Evolutionary conservation across 352 stramenopile species (phyloP).

Genomic region (Phytophthora constricta): DNA sequence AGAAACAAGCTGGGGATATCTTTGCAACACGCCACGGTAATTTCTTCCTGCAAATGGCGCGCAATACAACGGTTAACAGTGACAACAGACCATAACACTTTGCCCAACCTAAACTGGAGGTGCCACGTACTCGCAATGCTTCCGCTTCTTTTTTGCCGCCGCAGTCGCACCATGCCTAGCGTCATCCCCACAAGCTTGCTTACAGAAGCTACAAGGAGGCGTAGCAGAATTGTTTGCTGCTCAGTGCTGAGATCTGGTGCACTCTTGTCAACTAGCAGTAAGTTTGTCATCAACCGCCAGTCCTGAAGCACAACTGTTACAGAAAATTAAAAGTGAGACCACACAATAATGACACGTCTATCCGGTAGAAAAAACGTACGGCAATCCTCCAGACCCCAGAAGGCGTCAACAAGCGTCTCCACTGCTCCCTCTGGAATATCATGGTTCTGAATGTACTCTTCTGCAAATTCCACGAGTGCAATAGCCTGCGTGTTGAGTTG

Average conservation of each 20-base stretch:
- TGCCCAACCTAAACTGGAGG: neutral
- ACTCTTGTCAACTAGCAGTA: constrained; percentile 84
- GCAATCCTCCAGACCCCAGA: constrained; percentile 87
- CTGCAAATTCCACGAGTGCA: constrained; percentile 88
- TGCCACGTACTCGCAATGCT: constrained; percentile 53
- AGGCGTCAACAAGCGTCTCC: constrained; percentile 83
- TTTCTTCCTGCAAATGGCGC: constrained; percentile 73
- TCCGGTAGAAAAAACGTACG: constrained; percentile 74
- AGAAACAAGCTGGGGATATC: constrained; percentile 81
- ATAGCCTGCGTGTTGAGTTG: constrained; percentile 89
- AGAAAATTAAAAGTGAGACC: constrained; percentile 9
- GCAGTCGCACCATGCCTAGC: constrained; percentile 6
- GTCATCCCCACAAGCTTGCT: constrained; percentile 58
- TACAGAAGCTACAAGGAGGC: constrained; percentile 72
- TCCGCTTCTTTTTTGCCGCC: constrained; percentile 61
- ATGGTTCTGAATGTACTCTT: constrained; percentile 85
- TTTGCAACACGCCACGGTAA: constrained; percentile 81
- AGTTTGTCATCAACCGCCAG: constrained; percentile 76
- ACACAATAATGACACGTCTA: neutral
- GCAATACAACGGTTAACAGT: neutral
- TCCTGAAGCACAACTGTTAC: constrained; percentile 81
- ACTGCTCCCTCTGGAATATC: constrained; percentile 61
- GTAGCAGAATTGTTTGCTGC: constrained; percentile 82
- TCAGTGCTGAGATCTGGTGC: constrained; percentile 79
- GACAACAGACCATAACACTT: neutral